Evolutionary conservation across 371 early-diverging fungal genomes (phyloP).

Genomic region (Homolaphlyctis polyrhiza): DNA sequence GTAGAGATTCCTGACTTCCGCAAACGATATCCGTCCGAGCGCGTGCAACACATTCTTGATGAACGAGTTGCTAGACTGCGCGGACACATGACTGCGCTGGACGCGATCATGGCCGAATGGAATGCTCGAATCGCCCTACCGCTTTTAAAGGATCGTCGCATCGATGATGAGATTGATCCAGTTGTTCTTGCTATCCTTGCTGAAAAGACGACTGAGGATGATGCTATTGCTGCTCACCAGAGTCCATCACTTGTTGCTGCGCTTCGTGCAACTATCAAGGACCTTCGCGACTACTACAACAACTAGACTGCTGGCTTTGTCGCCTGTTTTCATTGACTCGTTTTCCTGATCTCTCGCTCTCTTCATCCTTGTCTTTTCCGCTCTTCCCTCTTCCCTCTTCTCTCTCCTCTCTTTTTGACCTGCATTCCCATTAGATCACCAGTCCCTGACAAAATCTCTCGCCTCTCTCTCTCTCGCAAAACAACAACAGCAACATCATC

Average conservation of each 20-base stretch:
- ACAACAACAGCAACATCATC: no score
- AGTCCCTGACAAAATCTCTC: no score
- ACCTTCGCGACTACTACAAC: background rate
- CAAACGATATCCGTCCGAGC: background rate
- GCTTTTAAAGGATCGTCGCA: background rate
- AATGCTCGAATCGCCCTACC: background rate
- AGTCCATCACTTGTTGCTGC: background rate
- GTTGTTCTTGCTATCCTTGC: background rate
- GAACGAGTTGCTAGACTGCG: background rate
- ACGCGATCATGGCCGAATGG: background rate
- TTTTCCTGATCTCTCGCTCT: no score
- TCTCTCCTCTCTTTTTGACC: no score
- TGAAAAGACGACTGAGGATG: background rate
- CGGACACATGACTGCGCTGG: background rate
- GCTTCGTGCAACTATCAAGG: background rate
- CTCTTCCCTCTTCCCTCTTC: no score
- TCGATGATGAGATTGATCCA: background rate
- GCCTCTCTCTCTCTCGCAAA: no score
- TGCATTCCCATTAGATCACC: no score
- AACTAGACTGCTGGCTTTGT: no score
- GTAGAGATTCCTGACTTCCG: background rate
- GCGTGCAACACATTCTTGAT: background rate
- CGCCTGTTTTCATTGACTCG: no score
- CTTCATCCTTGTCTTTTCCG: no score
- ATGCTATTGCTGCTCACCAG: no score